phyloP scores from a whole-genome alignment of 768 basidiomycete genomes.

The Lentinus brumalis region DNA sequence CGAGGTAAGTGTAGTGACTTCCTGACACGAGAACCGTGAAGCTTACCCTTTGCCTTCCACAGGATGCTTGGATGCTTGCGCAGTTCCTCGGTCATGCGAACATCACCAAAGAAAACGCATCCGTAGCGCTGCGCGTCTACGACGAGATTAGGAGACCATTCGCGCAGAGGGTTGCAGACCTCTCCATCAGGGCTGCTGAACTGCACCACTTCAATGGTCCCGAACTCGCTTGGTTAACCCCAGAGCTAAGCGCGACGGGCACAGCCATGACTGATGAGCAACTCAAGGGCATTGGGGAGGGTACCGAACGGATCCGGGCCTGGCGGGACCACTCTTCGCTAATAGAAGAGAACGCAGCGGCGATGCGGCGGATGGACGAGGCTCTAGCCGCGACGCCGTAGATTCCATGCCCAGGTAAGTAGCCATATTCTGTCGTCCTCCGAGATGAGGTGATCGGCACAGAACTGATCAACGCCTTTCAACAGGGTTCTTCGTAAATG shows the following conservation, averaged over 20 bases:
- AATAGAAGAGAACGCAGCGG: neutral
- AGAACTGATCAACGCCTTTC: too few relatives aligned
- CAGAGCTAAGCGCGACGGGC: conserved; percentile 1
- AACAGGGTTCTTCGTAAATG: too few relatives aligned
- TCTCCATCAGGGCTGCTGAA: conserved; percentile 14
- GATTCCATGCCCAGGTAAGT: neutral
- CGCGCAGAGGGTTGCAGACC: conserved; percentile 25
- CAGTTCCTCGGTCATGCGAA: conserved; percentile 28
- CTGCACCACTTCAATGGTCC: conserved; percentile 27
- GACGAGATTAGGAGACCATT: conserved; percentile 35
- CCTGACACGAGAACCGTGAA: neutral
- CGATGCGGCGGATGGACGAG: neutral
- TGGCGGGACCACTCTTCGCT: neutral
- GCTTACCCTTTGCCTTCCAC: neutral
- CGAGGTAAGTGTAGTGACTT: conserved; percentile 8
- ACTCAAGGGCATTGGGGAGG: neutral
- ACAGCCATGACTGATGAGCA: neutral
- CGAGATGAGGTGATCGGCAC: too few relatives aligned
- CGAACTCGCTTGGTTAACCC: neutral
- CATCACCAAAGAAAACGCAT: conserved; percentile 26
- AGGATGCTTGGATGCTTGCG: conserved; percentile 35
- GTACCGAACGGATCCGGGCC: neutral
- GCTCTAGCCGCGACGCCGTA: neutral
- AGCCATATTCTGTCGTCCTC: too few relatives aligned
- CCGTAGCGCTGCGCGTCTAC: conserved; percentile 31